phyloP scores from a whole-genome alignment of 1,284 basidiomycete genomes.

The Blastosporella zonata region DNA sequence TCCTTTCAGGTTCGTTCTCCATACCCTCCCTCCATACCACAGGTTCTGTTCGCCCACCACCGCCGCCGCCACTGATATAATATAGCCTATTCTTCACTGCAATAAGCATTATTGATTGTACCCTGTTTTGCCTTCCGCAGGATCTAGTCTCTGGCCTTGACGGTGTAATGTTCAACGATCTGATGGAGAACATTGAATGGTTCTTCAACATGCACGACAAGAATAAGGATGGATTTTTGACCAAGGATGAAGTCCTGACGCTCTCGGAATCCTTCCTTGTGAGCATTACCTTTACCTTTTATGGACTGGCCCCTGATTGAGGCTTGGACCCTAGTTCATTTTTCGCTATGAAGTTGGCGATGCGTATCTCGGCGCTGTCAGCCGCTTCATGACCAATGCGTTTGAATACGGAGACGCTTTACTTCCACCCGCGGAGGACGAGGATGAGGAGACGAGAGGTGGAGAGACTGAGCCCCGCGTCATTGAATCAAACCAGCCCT shows the following conservation, averaged over 20 bases:
- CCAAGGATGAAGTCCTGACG: slow-evolving; percentile 95
- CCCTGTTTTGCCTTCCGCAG: slow-evolving; percentile 34
- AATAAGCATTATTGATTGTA: neutral
- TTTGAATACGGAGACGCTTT: slow-evolving; percentile 94
- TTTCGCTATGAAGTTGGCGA: slow-evolving; percentile 98
- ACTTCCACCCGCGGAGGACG: slow-evolving; percentile 44
- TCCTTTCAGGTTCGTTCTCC: slow-evolving; percentile 80
- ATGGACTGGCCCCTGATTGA: neutral
- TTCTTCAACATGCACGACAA: slow-evolving; percentile 97
- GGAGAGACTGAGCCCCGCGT: slow-evolving; percentile 37
- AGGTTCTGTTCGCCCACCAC: neutral
- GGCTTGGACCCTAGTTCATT: slow-evolving; percentile 67
- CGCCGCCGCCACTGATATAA: slow-evolving; percentile 7
- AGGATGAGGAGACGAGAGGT: slow-evolving; percentile 31
- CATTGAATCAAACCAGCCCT: slow-evolving; percentile 75
- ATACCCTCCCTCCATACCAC: neutral
- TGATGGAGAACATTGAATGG: slow-evolving; percentile 99
- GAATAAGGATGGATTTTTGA: slow-evolving; percentile 91
- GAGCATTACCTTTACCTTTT: slow-evolving; percentile 26
- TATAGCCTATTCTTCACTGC: slow-evolving; percentile 10
- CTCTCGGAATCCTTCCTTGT: slow-evolving; percentile 93
- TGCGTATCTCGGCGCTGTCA: slow-evolving; percentile 93
- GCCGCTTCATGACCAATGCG: slow-evolving; percentile 94
- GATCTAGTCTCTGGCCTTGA: slow-evolving; percentile 90
- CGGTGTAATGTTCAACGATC: slow-evolving; percentile 91